Evolutionary conservation across 2,329 filamentous ascomycete genomes (phyloP), one percentile per base, ranked within the genome.

Genomic region (Claviceps capensis): DNA sequence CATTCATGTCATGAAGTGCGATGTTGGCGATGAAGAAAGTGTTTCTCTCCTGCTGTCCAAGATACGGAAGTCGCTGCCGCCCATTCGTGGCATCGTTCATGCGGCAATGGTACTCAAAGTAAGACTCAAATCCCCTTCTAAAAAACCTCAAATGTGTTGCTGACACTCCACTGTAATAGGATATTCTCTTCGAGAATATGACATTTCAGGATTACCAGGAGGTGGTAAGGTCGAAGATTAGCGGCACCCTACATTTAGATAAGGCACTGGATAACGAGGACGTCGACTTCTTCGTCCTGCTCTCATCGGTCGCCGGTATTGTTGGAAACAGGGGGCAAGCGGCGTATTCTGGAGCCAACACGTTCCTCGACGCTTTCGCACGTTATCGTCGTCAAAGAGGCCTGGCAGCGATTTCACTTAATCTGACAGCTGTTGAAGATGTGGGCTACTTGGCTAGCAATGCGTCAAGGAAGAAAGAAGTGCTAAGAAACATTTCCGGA

Each of bases 171-270:
- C 16, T 14, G 9, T 47, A n/a, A 22, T 41, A 67, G 58, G 75
- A 77, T 52, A 68, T 74, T 3, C 63, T 77, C 0, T 76, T 72
- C 47, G 74, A 77, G 59, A 75, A 75, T 50, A 79, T 80, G 76
- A 68, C 67, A 0, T 69, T 68, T 56, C 61, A 69, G 0, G 69
- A 78, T 30, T 81, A 73, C 57, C 65, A 64, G 8, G 62, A 67
- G 2, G 74, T 77, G 41, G 69, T 75, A 37, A 65, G 70, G 43
- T 72, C 73, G 55, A 81, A 80, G 59, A 71, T 77, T 0, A 63
- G 71, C 8, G 76, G 74, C 8, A 73, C 72, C 2, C 75, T 73
- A 70, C 79, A 80, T 59, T 68, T 79, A 48, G 75, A 79, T 59
- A 63, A 69, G 19, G 69, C 70, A 1, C 64, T 77, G 3, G 54